Evolutionary conservation across 2,329 filamentous ascomycete species (phyloP).

Genomic region (Cladophialophora yegresii): DNA sequence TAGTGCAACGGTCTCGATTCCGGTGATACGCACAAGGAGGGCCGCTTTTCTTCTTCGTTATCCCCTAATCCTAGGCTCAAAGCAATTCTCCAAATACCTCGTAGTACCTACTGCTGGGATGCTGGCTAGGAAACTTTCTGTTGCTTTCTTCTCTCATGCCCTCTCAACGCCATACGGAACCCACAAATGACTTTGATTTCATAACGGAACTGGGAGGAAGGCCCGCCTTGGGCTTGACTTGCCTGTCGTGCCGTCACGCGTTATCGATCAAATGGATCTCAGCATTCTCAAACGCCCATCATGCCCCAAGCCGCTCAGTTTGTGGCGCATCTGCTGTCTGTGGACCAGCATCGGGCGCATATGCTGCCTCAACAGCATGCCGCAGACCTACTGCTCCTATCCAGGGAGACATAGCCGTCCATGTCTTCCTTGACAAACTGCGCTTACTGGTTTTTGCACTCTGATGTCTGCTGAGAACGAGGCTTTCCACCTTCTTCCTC

Average conservation of each 20-base stretch:
- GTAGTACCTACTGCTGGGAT: neutral
- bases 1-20: slow-evolving; percentile 1
- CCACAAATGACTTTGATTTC: slow-evolving; percentile 1
- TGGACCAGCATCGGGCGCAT: slow-evolving; percentile 14
- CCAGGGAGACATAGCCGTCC: neutral
- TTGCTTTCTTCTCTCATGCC: slow-evolving; percentile 14
- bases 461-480: slow-evolving; percentile 82
- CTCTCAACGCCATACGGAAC: slow-evolving; percentile 20
- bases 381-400: neutral
- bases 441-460: slow-evolving; percentile 68
- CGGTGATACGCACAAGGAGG: neutral
- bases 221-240: slow-evolving; percentile 8
- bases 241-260: slow-evolving; percentile 4
- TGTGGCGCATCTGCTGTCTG: slow-evolving; percentile 6
- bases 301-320: slow-evolving; percentile 26
- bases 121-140: slow-evolving; percentile 14
- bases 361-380: slow-evolving; percentile 5
- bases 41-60: slow-evolving; percentile 12
- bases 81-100: slow-evolving; percentile 3
- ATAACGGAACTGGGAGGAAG: slow-evolving; percentile 2
- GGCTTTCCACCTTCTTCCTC: slow-evolving; percentile 51
- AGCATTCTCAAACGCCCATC: slow-evolving; percentile 22
- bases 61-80: neutral
- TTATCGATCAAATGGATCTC: slow-evolving; percentile 10
- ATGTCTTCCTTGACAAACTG: slow-evolving; percentile 1